These are phyloP conservation scores for Acer saccharum DNA, from an alignment of 345 rosid species.

Conservation along the genomic window DNA sequence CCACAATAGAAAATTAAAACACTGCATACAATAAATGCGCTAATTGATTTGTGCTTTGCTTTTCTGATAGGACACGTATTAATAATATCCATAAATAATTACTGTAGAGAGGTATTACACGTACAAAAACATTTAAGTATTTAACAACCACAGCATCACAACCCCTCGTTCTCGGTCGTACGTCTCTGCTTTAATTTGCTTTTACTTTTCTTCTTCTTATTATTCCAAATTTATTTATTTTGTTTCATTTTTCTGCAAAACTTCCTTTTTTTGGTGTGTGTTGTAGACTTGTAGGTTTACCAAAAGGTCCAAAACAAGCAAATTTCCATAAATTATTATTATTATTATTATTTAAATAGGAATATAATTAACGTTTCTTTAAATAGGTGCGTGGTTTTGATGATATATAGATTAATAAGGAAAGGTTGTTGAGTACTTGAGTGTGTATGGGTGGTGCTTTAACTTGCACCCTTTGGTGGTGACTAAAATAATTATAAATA, in stretches of 20 bases:
- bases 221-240: background rate
- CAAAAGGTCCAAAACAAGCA: slow-evolving; percentile 37
- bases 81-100: no score
- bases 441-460: slow-evolving; percentile 5
- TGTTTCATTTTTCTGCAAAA: slow-evolving; percentile 11
- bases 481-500: background rate
- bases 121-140: no score
- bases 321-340: no score
- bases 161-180: no score
- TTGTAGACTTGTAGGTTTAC: slow-evolving; percentile 28
- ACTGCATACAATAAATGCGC: no score
- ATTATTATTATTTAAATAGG: no score
- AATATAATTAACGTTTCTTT: slow-evolving; percentile 14
- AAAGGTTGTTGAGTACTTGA: background rate
- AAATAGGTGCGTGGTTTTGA: slow-evolving; percentile 6
- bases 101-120: no score
- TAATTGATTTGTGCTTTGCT: no score
- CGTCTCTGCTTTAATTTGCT: no score
- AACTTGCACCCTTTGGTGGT: slow-evolving; percentile 6
- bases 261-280: slow-evolving; percentile 27
- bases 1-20: no score
- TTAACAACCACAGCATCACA: no score
- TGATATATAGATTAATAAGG: background rate
- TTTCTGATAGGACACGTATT: no score
- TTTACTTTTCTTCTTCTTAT: background rate